A percentile compares a stretch with the other conserved stretches of the same genome.
phyloP scores from a whole-genome alignment of 2,329 filamentous ascomycete genomes.

The Pseudopithomyces maydicus region DNA sequence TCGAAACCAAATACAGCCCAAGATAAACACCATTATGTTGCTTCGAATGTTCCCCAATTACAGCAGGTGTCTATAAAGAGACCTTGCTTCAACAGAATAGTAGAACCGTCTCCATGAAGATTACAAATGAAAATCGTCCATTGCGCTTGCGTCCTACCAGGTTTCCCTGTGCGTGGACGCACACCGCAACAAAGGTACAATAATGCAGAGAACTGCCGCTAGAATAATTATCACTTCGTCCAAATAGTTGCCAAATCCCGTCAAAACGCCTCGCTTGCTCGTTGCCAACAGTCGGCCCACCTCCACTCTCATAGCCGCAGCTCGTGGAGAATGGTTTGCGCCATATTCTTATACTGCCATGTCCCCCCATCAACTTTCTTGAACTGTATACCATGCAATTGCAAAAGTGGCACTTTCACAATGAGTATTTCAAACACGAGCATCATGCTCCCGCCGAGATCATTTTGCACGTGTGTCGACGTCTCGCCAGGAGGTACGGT shows the following conservation, averaged over 20 bases:
- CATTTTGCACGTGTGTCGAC: constrained; percentile 87
- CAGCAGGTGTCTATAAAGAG: constrained; percentile 1
- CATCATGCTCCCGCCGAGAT: constrained; percentile 81
- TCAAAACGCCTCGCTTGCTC: constrained; percentile 19
- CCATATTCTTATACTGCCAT: constrained; percentile 99
- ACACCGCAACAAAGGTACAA: background rate
- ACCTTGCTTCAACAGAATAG: background rate
- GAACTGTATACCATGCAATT: constrained; percentile 94
- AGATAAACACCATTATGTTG: background rate
- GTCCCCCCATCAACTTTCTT: constrained; percentile 95
- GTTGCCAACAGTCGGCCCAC: background rate
- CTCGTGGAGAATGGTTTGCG: constrained; percentile 89
- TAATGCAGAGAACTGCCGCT: constrained; percentile 5
- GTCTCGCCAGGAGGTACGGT: constrained; percentile 75
- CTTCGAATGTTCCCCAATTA: constrained; percentile 1
- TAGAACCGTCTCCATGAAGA: constrained; percentile 8
- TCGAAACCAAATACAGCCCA: too few relatives aligned
- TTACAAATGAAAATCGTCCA: constrained; percentile 40
- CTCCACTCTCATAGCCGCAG: constrained; percentile 66
- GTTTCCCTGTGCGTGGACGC: constrained; percentile 7
- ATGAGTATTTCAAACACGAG: constrained; percentile 95
- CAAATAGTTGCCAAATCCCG: constrained; percentile 9
- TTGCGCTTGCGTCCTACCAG: constrained; percentile 12
- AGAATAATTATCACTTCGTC: constrained; percentile 1
- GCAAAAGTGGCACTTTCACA: constrained; percentile 93